Percentiles rank a stretch among this genome's conserved stretches.
phyloP scores from a whole-genome alignment of 306 rosid species.

The Sphenostylis stenocarpa region DNA sequence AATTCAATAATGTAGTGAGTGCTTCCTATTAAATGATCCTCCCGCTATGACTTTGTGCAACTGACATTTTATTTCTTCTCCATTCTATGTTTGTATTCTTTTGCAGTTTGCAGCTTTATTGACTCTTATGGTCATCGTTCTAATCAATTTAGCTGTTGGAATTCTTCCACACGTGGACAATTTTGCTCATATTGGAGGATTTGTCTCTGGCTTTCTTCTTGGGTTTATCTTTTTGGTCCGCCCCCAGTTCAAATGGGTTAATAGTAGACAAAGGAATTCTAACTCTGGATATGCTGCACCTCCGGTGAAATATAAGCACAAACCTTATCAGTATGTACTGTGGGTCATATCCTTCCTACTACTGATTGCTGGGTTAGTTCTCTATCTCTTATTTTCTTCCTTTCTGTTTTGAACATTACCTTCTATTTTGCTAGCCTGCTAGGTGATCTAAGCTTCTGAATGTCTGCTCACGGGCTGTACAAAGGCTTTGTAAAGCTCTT shows the following conservation, averaged over 20 bases:
- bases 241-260: constrained; percentile 75
- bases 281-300: constrained; percentile 22
- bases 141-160: constrained; percentile 76
- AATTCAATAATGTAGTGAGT: background rate
- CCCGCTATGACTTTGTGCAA: background rate
- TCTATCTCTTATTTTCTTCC: background rate
- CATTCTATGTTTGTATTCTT: constrained; percentile 11
- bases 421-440: constrained; percentile 3
- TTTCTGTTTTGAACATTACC: constrained; percentile 2
- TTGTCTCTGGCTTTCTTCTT: constrained; percentile 82
- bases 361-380: constrained; percentile 54
- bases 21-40: constrained; percentile 15
- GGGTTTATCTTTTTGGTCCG: constrained; percentile 74
- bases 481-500: background rate
- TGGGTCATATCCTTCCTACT: constrained; percentile 62
- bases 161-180: constrained; percentile 91
- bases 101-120: constrained; percentile 67
- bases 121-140: constrained; percentile 58
- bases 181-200: constrained; percentile 90
- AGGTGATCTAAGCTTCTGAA: background rate
- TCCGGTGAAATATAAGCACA: constrained; percentile 61
- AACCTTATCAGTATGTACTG: constrained; percentile 65
- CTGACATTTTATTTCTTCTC: constrained; percentile 30
- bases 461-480: background rate
- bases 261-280: constrained; percentile 44